These are phyloP conservation scores for Yamadazyma takamatsuzukensis DNA, from an alignment of 805 yeast species.

Conservation along the genomic window DNA sequence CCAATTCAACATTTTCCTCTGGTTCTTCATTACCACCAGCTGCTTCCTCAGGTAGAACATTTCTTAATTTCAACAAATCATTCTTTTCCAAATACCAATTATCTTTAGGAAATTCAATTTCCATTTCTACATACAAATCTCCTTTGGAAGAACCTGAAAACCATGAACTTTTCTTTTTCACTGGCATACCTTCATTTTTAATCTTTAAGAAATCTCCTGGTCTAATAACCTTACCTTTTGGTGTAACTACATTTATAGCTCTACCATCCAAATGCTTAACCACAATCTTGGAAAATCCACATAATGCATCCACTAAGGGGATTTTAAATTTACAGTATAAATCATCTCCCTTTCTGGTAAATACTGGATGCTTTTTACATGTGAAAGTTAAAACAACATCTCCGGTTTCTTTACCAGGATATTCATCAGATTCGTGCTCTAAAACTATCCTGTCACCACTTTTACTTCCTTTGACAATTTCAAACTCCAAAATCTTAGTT, in stretches of 20 bases:
- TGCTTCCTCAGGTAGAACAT: conserved; percentile 48
- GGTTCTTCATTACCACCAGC: conserved; percentile 18
- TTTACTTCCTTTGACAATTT: conserved; percentile 67
- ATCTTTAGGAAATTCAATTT: conserved; percentile 78
- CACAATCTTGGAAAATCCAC: conserved; percentile 69
- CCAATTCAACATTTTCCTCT: conserved; percentile 33
- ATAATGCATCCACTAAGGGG: conserved; percentile 75
- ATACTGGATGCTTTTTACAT: conserved; percentile 45
- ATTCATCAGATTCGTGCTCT: conserved; percentile 73
- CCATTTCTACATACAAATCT: conserved; percentile 65
- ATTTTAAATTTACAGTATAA: conserved; percentile 57
- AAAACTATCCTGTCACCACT: conserved; percentile 59
- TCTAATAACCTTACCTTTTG: conserved; percentile 74
- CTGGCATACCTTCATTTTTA: conserved; percentile 82
- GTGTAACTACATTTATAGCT: conserved; percentile 57
- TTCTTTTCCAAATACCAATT: conserved; percentile 77
- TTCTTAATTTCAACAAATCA: conserved; percentile 53
- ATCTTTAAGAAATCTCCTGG: conserved; percentile 71
- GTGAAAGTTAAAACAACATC: conserved; percentile 65
- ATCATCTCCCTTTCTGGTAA: conserved; percentile 61
- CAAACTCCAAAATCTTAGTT: conserved; percentile 70
- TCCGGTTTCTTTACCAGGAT: conserved; percentile 69
- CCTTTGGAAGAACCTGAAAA: conserved; percentile 44
- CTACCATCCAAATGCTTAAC: conserved; percentile 80
- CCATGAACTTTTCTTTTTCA: conserved; percentile 30